A percentile compares a stretch with the other conserved stretches of the same genome.
phyloP scores from a whole-genome alignment of 2,329 filamentous ascomycete species.

The Aspergillus melleus region DNA sequence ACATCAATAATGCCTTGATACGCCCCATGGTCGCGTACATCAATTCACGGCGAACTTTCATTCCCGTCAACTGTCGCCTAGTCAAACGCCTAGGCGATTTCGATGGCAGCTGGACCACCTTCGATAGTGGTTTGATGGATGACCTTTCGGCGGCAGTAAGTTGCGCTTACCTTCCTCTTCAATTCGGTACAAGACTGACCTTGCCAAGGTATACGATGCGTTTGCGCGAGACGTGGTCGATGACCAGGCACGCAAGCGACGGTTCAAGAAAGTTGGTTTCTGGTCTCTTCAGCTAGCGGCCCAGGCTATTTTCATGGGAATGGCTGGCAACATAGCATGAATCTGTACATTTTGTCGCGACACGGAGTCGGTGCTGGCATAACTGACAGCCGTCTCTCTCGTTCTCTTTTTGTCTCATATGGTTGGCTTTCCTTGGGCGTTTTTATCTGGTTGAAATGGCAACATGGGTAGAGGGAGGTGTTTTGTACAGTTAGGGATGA shows the following conservation, averaged over 20 bases:
- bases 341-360: slow-evolving; percentile 17
- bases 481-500: neutral
- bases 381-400: neutral
- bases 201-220: slow-evolving; percentile 73
- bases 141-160: slow-evolving; percentile 80
- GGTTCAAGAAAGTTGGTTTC: slow-evolving; percentile 93
- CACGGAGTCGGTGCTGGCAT: too few species aligned
- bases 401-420: neutral
- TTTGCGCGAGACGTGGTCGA: slow-evolving; percentile 90
- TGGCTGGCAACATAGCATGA: slow-evolving; percentile 76
- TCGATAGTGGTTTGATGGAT: slow-evolving; percentile 90
- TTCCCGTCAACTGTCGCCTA: slow-evolving; percentile 90
- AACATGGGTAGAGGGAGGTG: neutral
- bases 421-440: neutral
- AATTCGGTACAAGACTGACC: slow-evolving; percentile 6
- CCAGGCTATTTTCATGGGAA: slow-evolving; percentile 90
- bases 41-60: slow-evolving; percentile 91
- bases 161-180: slow-evolving; percentile 4
- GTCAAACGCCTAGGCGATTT: slow-evolving; percentile 89
- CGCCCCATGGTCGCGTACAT: slow-evolving; percentile 98
- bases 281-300: slow-evolving; percentile 93
- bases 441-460: neutral
- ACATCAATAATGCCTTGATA: slow-evolving; percentile 93
- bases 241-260: slow-evolving; percentile 77
- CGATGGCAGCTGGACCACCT: slow-evolving; percentile 92